Evolutionary conservation across 306 rosid genomes (phyloP), one percentile per base, ranked within the genome.

Genomic region (Cucurbita moschata): DNA sequence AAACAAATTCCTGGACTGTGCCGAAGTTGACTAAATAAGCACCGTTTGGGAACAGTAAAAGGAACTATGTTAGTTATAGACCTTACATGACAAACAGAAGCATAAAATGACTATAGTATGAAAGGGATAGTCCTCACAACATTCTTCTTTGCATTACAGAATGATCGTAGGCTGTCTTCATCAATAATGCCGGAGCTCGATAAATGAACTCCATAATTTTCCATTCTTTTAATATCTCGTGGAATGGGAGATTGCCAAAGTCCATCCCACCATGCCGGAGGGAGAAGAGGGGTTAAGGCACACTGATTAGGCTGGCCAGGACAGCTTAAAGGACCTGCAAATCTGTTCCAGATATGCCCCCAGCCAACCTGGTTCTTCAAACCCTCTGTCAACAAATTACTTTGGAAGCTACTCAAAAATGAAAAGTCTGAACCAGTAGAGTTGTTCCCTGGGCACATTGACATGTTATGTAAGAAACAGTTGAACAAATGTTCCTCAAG

Each of bases 261-360:
- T 49, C 94, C 92, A 38, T 93, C 98, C 94, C 94, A 93, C 97
- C 98, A 93, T 5, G 83, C 96, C 44, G 96, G 90, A 77, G 97
- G 98, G 70, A 90, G 97, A 81, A 93, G 79, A 11, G 98, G 94
- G 0, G 98, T 87, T 78, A 81, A 80, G n/a, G 97, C 92, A 51
- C 98, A 93, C 77, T 93, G 98, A 51, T 76, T 72, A 3, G 74
- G 76, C 82, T 93, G 98, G 72, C 77, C 77, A 42, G n/a, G 83
- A 75, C 97, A 93, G 80, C 98, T 86, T 51, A 93, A 82, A 6
- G 91, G 85, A 55, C 98, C 98, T 3, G 94, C 90, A 77, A 82
- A 93, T 80, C 98, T 82, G 88, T 90, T 93, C 98, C 98, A 93
- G 8, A 85, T 93, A 80, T 93, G 98, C 38, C 98, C 98, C 98